Base-by-base conservation (phyloP, 352 stramenopile species). In the Blastocystis hominis region DNA sequence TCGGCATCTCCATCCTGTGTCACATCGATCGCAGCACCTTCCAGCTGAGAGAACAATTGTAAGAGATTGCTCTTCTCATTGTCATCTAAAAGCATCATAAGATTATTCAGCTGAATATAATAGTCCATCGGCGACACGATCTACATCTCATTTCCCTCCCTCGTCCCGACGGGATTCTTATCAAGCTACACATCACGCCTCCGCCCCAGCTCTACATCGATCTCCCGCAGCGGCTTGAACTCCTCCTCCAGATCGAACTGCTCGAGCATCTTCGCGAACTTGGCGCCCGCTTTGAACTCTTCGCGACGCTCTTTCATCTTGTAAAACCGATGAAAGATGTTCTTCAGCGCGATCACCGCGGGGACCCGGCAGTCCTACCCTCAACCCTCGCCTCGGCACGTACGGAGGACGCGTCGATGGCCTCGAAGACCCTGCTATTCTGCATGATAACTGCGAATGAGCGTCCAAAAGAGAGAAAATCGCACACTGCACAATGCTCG, bases 311-410 rank as follows among this genome's bases (percentile, higher is more conserved):
- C 53, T 53, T 84, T 64, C 50, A 66, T 64, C 20, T 84, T 84
- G 36, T 69, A 50, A 30, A 40, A 84, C 0, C 72, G 72, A 7
- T 44, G 38, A 50, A 38, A 84, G 47, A 84, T 84, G 44, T 84
- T 84, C 30, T 53, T n/a, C 40, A 84, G 53, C 44, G 72, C 72
- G 54, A 20, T 53, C 24, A 44, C 59, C 36, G 72, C 72, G 15
- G 72, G 72, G 17, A 84, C 34, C 17, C n/a, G 30, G 20, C n/a
- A 44, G n/a, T 80, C 40, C 30, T 80, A 46, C 17, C 30, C n/a
- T 24, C n/a, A n/a, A 63, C n/a, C 20, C 34, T 47, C 36, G 34
- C 42, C 20, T 4, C 38, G 24, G 13, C 17, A 13, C 62, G 40
- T 17, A 66, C 72, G n/a, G 42, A 30, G n/a, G 30, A 68, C 9